Percentiles rank a stretch among this genome's conserved stretches.
These are phyloP conservation scores for Fusarium longipes DNA, from an alignment of 2,329 filamentous ascomycete genomes.

Conservation along the genomic window DNA sequence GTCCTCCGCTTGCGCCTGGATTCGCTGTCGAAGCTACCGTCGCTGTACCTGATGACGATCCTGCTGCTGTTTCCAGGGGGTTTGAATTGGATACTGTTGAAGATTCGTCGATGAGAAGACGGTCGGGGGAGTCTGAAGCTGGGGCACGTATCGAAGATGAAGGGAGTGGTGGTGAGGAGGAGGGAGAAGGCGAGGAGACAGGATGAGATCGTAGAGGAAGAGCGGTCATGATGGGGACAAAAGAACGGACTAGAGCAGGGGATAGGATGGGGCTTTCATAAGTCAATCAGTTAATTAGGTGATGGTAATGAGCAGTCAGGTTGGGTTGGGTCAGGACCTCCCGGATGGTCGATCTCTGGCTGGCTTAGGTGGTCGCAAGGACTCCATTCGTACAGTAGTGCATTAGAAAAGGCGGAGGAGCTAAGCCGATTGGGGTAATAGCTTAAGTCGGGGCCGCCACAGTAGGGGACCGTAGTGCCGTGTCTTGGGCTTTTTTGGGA, in stretches of 20 bases:
- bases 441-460: slow-evolving; percentile 31
- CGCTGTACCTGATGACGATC: slow-evolving; percentile 19
- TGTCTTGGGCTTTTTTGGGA: slow-evolving; percentile 12
- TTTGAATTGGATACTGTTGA: slow-evolving; percentile 11
- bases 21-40: slow-evolving; percentile 14
- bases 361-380: slow-evolving; percentile 36
- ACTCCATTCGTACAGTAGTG: slow-evolving; percentile 36
- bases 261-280: slow-evolving; percentile 41
- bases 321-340: slow-evolving; percentile 18
- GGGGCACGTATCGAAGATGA: slow-evolving; percentile 18
- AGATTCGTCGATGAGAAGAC: slow-evolving; percentile 23
- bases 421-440: slow-evolving; percentile 31
- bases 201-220: slow-evolving; percentile 36
- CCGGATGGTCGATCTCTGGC: slow-evolving; percentile 19
- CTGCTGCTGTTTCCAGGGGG: slow-evolving; percentile 9
- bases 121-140: slow-evolving; percentile 23
- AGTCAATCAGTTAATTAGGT: slow-evolving; percentile 27
- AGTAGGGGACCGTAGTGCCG: slow-evolving; percentile 29
- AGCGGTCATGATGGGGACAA: slow-evolving; percentile 42
- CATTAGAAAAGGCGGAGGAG: slow-evolving; percentile 35
- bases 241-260: slow-evolving; percentile 38
- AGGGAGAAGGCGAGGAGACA: slow-evolving; percentile 23
- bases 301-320: slow-evolving; percentile 27
- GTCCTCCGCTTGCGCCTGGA: slow-evolving; percentile 20
- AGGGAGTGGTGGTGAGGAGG: slow-evolving; percentile 22